phyloP scores from a whole-genome alignment of 306 rosid species.

The Vachellia collinsii region DNA sequence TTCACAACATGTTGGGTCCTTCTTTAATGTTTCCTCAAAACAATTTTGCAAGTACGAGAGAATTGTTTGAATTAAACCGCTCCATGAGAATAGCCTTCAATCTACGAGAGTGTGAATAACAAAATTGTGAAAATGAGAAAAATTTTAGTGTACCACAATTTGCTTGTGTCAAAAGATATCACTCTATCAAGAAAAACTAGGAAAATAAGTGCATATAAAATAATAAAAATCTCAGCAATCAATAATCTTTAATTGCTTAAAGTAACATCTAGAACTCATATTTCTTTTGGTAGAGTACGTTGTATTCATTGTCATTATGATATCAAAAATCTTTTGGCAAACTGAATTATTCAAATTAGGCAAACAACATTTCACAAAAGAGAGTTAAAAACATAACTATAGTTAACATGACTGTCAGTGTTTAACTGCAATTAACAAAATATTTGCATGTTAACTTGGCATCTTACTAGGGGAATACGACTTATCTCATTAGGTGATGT shows the following conservation, averaged over 20 bases:
- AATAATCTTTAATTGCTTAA: background rate
- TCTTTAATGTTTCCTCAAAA: conserved; percentile 69
- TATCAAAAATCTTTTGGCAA: background rate
- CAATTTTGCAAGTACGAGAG: conserved; percentile 42
- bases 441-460: background rate
- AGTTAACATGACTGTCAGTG: background rate
- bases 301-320: background rate
- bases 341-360: background rate
- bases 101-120: conserved; percentile 50
- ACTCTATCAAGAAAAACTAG: background rate
- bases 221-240: background rate
- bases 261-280: background rate
- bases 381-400: background rate
- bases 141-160: background rate
- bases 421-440: background rate
- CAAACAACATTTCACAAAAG: background rate
- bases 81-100: conserved; percentile 59
- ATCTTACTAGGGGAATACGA: background rate
- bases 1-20: conserved; percentile 69
- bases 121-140: conserved; percentile 26
- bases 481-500: too few species aligned
- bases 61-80: conserved; percentile 57
- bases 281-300: background rate
- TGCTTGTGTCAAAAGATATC: conserved; percentile 8
- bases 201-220: too few species aligned